Conservation (phyloP, 495 filamentous ascomycete genomes). For the Trichoderma erinaceum region DNA sequence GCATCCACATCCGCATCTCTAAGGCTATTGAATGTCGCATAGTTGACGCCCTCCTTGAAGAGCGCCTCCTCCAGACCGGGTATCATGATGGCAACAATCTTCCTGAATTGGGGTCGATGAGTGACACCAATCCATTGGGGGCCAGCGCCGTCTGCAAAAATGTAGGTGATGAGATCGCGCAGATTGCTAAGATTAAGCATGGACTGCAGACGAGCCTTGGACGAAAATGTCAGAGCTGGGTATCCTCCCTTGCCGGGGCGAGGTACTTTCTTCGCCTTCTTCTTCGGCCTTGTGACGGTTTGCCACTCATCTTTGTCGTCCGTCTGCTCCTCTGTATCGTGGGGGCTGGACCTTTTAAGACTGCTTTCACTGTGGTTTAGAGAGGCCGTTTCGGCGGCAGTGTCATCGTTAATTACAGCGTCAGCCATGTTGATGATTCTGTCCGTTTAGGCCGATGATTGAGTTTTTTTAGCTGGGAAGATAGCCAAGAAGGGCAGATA, state of each 20-base stretch:
- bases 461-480: too few relatives aligned
- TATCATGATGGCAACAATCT: conserved; percentile 88
- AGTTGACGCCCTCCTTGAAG: conserved; percentile 65
- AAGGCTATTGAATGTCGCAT: conserved; percentile 31
- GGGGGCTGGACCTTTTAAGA: conserved; percentile 36
- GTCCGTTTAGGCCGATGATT: not conserved
- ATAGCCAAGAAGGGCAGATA: not conserved
- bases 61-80: conserved; percentile 85
- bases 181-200: conserved; percentile 73
- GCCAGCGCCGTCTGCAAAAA: conserved; percentile 73
- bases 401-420: not conserved
- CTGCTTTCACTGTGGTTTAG: conserved; percentile 23
- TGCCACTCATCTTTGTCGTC: conserved; percentile 38
- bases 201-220: conserved; percentile 59
- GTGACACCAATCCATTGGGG: conserved; percentile 84
- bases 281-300: conserved; percentile 41
- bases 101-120: conserved; percentile 68
- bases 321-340: conserved; percentile 35
- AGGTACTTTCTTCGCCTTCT: conserved; percentile 56
- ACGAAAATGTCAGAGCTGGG: conserved; percentile 63
- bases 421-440: not conserved
- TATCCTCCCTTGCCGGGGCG: conserved; percentile 53
- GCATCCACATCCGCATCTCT: conserved; percentile 23
- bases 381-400: conserved; percentile 15
- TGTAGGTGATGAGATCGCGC: conserved; percentile 77